A percentile compares a stretch with the other conserved stretches of the same genome.
Conservation (phyloP, 306 rosid genomes). For the Vicia sativa region DNA sequence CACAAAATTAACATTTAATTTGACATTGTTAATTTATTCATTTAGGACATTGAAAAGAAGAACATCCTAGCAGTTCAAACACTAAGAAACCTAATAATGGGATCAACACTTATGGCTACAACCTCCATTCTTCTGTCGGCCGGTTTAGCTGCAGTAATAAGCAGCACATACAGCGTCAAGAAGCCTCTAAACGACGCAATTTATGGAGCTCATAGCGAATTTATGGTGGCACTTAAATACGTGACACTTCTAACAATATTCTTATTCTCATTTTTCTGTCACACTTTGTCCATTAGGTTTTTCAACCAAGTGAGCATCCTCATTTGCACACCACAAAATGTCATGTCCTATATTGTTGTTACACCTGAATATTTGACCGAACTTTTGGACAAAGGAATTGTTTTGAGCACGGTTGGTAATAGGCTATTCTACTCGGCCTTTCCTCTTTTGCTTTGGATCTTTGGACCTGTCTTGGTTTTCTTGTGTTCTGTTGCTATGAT, state of each 20-base stretch:
- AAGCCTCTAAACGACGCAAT: slow-evolving; percentile 74
- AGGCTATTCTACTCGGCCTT: slow-evolving; percentile 79
- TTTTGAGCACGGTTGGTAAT: slow-evolving; percentile 78
- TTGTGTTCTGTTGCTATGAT: slow-evolving; percentile 69
- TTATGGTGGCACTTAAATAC: slow-evolving; percentile 83
- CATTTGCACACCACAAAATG: slow-evolving; percentile 67
- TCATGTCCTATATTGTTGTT: slow-evolving; percentile 37
- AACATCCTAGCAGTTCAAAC: slow-evolving; percentile 89
- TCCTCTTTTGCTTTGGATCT: slow-evolving; percentile 82
- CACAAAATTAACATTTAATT: not conserved
- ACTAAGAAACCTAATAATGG: slow-evolving; percentile 79
- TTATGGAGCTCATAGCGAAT: slow-evolving; percentile 84
- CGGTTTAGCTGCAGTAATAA: slow-evolving; percentile 79
- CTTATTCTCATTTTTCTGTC: slow-evolving; percentile 84
- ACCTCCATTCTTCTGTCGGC: slow-evolving; percentile 74
- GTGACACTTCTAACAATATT: slow-evolving; percentile 77
- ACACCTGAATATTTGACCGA: slow-evolving; percentile 62
- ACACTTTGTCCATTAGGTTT: slow-evolving; percentile 78
- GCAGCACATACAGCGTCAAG: slow-evolving; percentile 90
- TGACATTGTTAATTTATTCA: not conserved
- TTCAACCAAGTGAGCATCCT: slow-evolving; percentile 78
- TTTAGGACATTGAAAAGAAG: slow-evolving; percentile 90
- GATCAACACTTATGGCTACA: slow-evolving; percentile 90
- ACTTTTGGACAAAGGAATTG: slow-evolving; percentile 73
- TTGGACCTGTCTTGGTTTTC: slow-evolving; percentile 80